These are phyloP conservation scores for Francoa sonchifolia DNA, from an alignment of 441 rosid species.

Conservation along the genomic window DNA sequence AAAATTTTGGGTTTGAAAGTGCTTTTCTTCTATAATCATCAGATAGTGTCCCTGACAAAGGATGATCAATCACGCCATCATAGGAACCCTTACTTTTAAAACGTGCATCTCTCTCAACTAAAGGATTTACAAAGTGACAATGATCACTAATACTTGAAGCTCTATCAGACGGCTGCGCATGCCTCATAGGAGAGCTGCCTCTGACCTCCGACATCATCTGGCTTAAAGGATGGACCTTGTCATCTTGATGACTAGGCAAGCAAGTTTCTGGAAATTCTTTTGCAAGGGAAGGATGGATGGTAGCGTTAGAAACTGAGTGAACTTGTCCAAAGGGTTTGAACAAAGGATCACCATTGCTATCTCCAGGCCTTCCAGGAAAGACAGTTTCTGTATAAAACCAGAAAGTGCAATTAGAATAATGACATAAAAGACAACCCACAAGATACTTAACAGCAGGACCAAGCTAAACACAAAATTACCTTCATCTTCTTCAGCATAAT, in stretches of 20 bases:
- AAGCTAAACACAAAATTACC: conserved; percentile 30
- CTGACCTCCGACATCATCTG: conserved; percentile 79
- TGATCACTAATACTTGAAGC: conserved; percentile 19
- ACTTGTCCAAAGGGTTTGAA: conserved; percentile 28
- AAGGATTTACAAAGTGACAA: background rate
- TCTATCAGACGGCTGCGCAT: conserved; percentile 27
- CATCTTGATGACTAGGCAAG: conserved; percentile 35
- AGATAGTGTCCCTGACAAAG: conserved; percentile 39
- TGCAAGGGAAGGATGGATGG: conserved; percentile 26
- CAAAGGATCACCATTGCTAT: conserved; percentile 24
- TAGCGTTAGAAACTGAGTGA: conserved; percentile 19
- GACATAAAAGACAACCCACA: conserved; percentile 1
- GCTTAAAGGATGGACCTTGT: conserved; percentile 69
- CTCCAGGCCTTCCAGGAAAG: conserved; percentile 63
- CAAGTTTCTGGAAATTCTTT: conserved; percentile 27
- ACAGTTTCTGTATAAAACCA: conserved; percentile 37
- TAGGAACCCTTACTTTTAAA: conserved; percentile 20
- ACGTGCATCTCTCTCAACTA: background rate
- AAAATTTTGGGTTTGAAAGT: conserved; percentile 25
- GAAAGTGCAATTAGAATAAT: background rate
- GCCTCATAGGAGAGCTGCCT: conserved; percentile 29
- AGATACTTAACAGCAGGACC: conserved; percentile 7
- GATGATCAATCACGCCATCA: conserved; percentile 30
- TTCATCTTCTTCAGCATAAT: conserved; percentile 48
- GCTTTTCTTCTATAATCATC: conserved; percentile 35